Base-by-base conservation (phyloP, 768 basidiomycete species). In the Lactifluus echinatus region DNA sequence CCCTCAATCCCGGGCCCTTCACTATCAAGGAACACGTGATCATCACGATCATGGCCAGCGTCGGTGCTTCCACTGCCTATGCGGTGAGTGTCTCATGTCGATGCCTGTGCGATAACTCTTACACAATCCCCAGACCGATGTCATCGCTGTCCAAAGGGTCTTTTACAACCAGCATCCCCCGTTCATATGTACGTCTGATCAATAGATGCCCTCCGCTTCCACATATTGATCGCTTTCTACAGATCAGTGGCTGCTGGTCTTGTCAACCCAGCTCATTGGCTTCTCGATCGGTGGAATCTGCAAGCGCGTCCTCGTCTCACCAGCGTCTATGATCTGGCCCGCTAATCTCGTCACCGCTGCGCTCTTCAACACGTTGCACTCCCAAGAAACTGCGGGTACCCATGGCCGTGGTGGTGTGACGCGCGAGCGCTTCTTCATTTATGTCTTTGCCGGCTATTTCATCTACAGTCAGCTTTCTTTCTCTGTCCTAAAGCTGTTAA, bases 1-100 rank as follows among this genome's bases (percentile, higher is more conserved):
- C 72, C 2, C 62, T 85, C 40, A 85, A 85, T 63, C 83, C 83
- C 12, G 87, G 87, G 21, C 83, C 79, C 1, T 89, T 87, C 73
- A 77, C 78, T 1, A 80, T 88, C 66, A 89, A 89, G 70, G 87
- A 88, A 67, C 83, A 84, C 70, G 82, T 83, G 31, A 63, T 78
- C 50, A 73, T 76, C 57, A 71, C 65, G 17, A 74, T 76, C 50
- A 74, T 75, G 74, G 73, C 74, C 12, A 68, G 65, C 37, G 71
- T 75, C 31, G 73, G 70, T 19, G 64, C 63, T 28, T 34, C 43
- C 8, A 65, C 66, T 29, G 72, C 73, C 3, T 72, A 72, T 49
- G 71, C 71, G 24, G 66, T 65, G 39, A 43, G 65, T 63, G 4
- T 19, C 37, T 56, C 24, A 0, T 19, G 23, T 14, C 8, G 3